Conservation (phyloP, 2,329 filamentous ascomycete species). For the Xylaria sp. region DNA sequence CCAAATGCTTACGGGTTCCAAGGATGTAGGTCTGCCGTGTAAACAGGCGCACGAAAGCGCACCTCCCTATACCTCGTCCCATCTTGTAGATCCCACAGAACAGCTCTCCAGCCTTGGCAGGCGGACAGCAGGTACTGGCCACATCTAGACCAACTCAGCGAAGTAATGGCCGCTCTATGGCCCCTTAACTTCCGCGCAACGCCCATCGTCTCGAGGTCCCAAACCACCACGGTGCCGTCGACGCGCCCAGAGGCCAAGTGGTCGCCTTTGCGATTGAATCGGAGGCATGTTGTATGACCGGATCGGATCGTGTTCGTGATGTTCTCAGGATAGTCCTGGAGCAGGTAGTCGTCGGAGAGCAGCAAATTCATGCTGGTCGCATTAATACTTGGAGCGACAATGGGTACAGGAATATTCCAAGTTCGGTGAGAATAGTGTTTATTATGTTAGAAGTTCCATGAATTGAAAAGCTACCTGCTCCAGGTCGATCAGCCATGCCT, state of each 20-base stretch:
- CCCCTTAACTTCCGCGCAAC: slow-evolving; percentile 92
- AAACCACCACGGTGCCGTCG: slow-evolving; percentile 93
- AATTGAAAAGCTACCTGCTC: background rate
- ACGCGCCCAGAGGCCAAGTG: slow-evolving; percentile 91
- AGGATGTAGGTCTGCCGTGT: slow-evolving; percentile 93
- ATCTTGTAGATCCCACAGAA: slow-evolving; percentile 85
- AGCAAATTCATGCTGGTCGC: slow-evolving; percentile 58
- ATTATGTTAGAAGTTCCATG: background rate
- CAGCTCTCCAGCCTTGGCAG: slow-evolving; percentile 94
- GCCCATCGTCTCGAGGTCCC: slow-evolving; percentile 96
- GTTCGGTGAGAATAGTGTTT: background rate
- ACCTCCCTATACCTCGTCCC: slow-evolving; percentile 77
- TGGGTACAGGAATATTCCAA: background rate
- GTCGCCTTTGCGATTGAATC: slow-evolving; percentile 94
- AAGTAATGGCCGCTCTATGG: slow-evolving; percentile 92
- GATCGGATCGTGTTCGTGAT: slow-evolving; percentile 84
- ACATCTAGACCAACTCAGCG: slow-evolving; percentile 90
- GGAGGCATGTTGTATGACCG: slow-evolving; percentile 67
- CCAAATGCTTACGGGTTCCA: slow-evolving; percentile 71
- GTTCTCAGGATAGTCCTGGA: slow-evolving; percentile 85
- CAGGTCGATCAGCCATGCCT: background rate
- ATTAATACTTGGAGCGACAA: slow-evolving; percentile 19
- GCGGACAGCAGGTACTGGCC: slow-evolving; percentile 90
- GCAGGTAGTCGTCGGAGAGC: slow-evolving; percentile 64
- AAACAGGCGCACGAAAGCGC: slow-evolving; percentile 89